A percentile compares a stretch with the other conserved stretches of the same genome.
Conservation (phyloP, 805 yeast species). For the Zygotorulaspora danielsina region DNA sequence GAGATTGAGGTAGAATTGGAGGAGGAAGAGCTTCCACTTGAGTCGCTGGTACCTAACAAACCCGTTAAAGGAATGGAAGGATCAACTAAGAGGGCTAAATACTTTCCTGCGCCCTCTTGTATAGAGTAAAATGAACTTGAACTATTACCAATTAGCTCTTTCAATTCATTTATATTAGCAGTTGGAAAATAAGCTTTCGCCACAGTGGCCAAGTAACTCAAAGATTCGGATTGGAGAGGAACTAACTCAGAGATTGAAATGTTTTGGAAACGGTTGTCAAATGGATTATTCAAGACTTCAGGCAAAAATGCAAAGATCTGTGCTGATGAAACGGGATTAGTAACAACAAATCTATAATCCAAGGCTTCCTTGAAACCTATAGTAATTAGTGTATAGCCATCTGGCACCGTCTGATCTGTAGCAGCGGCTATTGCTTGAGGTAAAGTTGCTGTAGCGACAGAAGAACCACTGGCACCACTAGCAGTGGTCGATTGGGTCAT, state of each 20-base stretch:
- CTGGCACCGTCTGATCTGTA: constrained; percentile 35
- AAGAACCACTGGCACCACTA: constrained; percentile 46
- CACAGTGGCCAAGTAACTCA: constrained; percentile 72
- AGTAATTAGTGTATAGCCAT: constrained; percentile 28
- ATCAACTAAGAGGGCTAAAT: constrained; percentile 71
- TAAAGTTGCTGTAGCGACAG: constrained; percentile 38
- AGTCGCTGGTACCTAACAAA: constrained; percentile 38
- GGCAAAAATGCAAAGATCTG: constrained; percentile 72
- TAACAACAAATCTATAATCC: constrained; percentile 83
- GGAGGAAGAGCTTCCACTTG: constrained; percentile 76
- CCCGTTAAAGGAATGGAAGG: constrained; percentile 30
- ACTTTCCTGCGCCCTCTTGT: constrained; percentile 48
- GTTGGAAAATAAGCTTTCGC: constrained; percentile 83
- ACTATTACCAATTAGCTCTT: constrained; percentile 49
- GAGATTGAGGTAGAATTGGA: constrained; percentile 47
- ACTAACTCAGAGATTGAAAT: constrained; percentile 64
- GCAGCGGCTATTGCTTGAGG: constrained; percentile 40
- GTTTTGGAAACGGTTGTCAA: constrained; percentile 42
- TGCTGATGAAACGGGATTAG: constrained; percentile 78
- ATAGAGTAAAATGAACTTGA: constrained; percentile 58
- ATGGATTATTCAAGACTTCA: constrained; percentile 60
- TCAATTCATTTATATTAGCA: constrained; percentile 45
- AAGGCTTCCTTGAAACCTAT: constrained; percentile 60
- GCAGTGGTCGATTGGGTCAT: constrained; percentile 49
- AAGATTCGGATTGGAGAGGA: constrained; percentile 60